Base-by-base conservation (phyloP, 768 basidiomycete genomes). In the Russula ochroleuca region DNA sequence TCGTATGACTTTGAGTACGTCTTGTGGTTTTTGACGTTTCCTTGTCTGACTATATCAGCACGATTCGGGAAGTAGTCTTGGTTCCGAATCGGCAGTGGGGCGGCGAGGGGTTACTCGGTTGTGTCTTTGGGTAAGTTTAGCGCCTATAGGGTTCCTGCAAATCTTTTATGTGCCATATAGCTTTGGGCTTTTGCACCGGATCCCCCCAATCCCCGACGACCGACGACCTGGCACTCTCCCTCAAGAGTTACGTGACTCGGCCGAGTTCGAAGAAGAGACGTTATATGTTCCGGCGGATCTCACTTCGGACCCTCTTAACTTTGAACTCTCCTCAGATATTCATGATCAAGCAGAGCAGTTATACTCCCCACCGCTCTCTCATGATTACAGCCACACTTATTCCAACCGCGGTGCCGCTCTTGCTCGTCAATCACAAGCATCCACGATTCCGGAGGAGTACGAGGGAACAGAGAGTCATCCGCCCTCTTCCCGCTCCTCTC, bases 81-180 rank as follows among this genome's bases (percentile, higher is more conserved):
- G 92, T 98, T 56, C 96, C 97, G 11, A 98, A 98, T 74, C 82
- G 94, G 53, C 92, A 96, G 68, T 98, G 96, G 95, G 96, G 96
- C 50, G 96, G 96, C 7, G 95, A 95, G 72, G 95, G 96, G 0
- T 79, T 98, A 31, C 79, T 98, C 14, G 96, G 96, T 47, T 98
- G 95, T 70, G 89, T 98, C 33, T 97, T 98, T 51, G 96, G 96
- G 88, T 96, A 73, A 63, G 87, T 79, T 48, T 61, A 28, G 23
- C 23, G 37, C 49, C 35, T 31, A 8, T 21, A 41, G 56, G 19
- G 40, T 1, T 52, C 61, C 38, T 41, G 45, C 43, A 37, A 47
- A 17, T 35, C 49, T 33, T 59, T 47, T 53, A 58, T 43, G 40
- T 49, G 37, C 47, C 54, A 51, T 47, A 38, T 65, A 94, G 93